Evolutionary conservation across 345 rosid species (phyloP), one percentile per base, ranked within the genome.

Genomic region (Citrus maxima): DNA sequence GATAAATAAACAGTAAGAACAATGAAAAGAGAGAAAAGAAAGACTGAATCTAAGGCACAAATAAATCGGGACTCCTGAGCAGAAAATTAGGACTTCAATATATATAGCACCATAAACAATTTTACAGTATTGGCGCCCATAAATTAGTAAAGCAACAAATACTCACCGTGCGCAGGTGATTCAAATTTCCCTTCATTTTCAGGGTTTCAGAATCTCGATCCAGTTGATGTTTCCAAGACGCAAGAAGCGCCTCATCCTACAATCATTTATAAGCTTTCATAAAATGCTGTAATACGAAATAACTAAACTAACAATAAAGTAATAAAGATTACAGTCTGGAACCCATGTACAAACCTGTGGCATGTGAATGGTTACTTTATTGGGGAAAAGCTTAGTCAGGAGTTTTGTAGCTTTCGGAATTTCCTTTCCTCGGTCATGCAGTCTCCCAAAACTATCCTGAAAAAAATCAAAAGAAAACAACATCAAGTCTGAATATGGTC

Each of bases 361-460:
- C 91, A 90, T 81, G 82, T 95, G 93, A 86, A 93, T 89, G 38
- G 90, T 87, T 60, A 95, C 93, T 95, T 92, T 90, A 77, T 95
- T 95, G 10, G 90, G 91, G 85, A 95, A 95, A 86, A 93, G 97
- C 88, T 93, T 88, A 27, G 86, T 81, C 77, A 93, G 85, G 83
- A 84, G 85, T 83, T 93, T 88, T 18, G 92, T 88, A 70, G 88
- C 89, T 85, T 90, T 89, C 4, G 94, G 90, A 77, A 89, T 88
- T 85, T 92, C 98, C 85, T 95, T 91, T 56, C 92, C 95, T 82
- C 89, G 86, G 56, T 91, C 95, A 85, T 86, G 87, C 75, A 90
- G 87, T 80, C 90, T 85, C 82, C 93, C 94, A 87, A 92, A 90
- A 81, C 90, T 89, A 85, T 89, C 95, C 98, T 95, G 95, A 85